Base-by-base conservation (phyloP, 176 grass and related monocot genomes). In the Coix lacrymajobi region DNA sequence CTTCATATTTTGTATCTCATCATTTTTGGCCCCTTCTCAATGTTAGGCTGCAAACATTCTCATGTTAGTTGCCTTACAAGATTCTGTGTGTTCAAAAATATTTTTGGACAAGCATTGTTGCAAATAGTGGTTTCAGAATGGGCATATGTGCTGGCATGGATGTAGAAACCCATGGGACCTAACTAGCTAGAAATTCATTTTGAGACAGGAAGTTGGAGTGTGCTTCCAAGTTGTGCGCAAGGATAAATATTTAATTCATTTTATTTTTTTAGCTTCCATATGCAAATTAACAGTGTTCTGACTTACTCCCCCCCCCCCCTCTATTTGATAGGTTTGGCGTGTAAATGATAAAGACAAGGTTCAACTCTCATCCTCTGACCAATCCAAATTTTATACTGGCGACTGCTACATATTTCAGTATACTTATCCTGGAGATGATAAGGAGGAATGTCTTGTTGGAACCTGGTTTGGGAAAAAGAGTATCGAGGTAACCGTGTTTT, bases 351-450 rank as follows among this genome's bases (percentile, higher is more conserved):
- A 91, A 39, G 91, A 83, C 62, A 99, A 99, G 80, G 73, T 60
- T 75, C 89, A 85, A 81, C 83, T 99, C 46, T 74, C 87, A 70
- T 83, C 87, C 20, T 68, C 83, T 62, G 85, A 90, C 71, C 91
- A 92, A 76, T 92, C 87, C 77, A 99, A 96, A 87, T 83, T 99
- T 84, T 99, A 99, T 34, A 92, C 80, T 26, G 97, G 97, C 29
- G 91, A 96, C 83, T 94, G 97, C 91, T 99, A 96, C 63, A 87
- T 99, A 63, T 99, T 99, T 82, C 93, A 99, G 75, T 99, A 99
- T 87, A 84, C 61, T 22, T 94, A 99, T 78, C 8, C 89, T 79
- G 93, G 91, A 87, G 89, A 94, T 77, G 97, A 99, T 33, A 94
- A 89, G 40, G 97, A 99, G 70, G 93, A 99, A 92, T 85, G 77